Conservation (phyloP, 805 yeast genomes). For the Ogataea pini region DNA sequence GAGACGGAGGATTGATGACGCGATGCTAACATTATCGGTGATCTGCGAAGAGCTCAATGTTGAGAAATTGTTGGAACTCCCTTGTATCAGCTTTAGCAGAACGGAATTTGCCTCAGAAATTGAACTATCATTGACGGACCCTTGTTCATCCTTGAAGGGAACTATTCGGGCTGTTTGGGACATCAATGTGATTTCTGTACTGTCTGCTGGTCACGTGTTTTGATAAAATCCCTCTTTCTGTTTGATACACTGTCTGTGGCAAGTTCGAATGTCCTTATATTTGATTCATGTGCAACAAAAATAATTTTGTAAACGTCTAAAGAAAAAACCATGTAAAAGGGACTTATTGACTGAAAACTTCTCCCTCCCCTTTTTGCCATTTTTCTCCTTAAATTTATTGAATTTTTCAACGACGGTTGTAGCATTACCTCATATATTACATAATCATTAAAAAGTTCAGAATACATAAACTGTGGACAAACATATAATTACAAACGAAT, state of each 20-base stretch:
- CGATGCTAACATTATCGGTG: not conserved
- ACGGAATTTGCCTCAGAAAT: not conserved
- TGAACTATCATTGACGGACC: not conserved
- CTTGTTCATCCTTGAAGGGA: slow-evolving; percentile 3
- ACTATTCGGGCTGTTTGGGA: slow-evolving; percentile 5
- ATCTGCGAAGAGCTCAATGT: not conserved
- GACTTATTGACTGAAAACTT: not conserved
- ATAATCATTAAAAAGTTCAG: too few species aligned
- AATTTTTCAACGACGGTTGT: slow-evolving; percentile 3
- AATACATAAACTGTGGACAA: too few species aligned
- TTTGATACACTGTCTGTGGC: not conserved
- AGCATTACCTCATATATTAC: too few species aligned
- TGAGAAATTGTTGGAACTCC: not conserved
- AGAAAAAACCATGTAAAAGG: not conserved
- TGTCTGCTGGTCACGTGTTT: not conserved
- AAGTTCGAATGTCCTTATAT: not conserved
- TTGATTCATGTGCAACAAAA: slow-evolving; percentile 4
- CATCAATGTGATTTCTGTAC: not conserved
- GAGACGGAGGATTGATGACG: slow-evolving; percentile 7
- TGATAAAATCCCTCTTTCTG: not conserved
- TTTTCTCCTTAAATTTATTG: slow-evolving; percentile 12
- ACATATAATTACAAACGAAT: too few species aligned
- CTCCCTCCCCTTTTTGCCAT: slow-evolving; percentile 15
- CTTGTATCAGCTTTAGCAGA: not conserved
- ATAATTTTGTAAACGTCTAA: too few species aligned